Base-by-base conservation (phyloP, 306 rosid species). In the Luffa aegyptiaca region DNA sequence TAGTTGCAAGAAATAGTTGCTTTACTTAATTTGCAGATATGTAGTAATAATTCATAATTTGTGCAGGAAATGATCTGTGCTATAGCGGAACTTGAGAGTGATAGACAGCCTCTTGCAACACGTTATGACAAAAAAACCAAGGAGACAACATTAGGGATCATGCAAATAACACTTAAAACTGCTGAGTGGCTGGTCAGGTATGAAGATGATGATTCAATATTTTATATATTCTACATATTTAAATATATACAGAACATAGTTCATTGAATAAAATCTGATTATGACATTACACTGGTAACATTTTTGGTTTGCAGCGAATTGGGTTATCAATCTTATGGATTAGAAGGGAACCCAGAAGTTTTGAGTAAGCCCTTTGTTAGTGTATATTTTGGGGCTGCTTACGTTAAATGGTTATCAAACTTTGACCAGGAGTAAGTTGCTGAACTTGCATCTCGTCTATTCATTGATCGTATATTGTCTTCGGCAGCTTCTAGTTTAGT, bases 51-150 rank as follows among this genome's bases (percentile, higher is more conserved):
- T 55, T 62, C 26, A 3, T 26, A 59, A 64, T 51, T 55, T 76
- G 42, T 49, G 44, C 88, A 92, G 98, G 86, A 74, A 56, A 91
- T 92, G 95, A 80, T 94, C 33, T 90, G 97, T 83, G 89, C 97
- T 74, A 83, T 94, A 75, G 89, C 95, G 55, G 98, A 94, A 80
- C 92, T 94, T 71, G 97, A 86, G 86, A 94, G 97, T 71, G 97
- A 90, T 83, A 88, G 97, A 80, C 92, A 88, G 84, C 90, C 88
- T 80, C 89, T 94, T 81, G 85, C 88, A 81, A 77, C 57, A 56
- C 85, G 39, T 11, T 63, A 45, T 72, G 82, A 77, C 72, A 52
- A 35, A 42, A 94, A 91, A 84, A 46, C 87, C 52, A 88, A 91
- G 87, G 86, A 87, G 74, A 33, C 86, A 75, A 74, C 81, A 3